Percentiles rank a stretch among this genome's conserved stretches.
Conservation (phyloP, 495 filamentous ascomycete species). For the Xanthoparmelia taractica region DNA sequence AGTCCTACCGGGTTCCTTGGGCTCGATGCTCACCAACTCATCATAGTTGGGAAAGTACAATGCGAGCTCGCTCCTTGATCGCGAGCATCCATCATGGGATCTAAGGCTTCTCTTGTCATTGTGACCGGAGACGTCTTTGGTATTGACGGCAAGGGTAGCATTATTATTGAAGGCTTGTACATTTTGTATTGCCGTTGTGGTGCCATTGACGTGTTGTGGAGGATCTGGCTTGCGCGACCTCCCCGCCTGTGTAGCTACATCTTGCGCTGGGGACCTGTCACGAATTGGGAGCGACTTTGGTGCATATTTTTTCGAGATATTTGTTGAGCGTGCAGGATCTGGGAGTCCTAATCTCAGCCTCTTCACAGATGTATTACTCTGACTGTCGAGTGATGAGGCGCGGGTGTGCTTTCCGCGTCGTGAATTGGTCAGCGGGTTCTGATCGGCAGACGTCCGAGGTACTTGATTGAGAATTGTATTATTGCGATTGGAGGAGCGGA, state of each 20-base stretch:
- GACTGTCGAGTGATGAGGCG: slow-evolving; percentile 11
- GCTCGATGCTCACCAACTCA: slow-evolving; percentile 75
- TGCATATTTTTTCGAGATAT: background rate
- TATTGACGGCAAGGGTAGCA: slow-evolving; percentile 1
- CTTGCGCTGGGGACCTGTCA: slow-evolving; percentile 15
- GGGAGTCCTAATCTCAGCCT: slow-evolving; percentile 15
- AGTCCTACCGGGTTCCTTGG: slow-evolving; percentile 62
- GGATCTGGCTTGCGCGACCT: slow-evolving; percentile 20
- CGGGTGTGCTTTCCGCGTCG: slow-evolving; percentile 23
- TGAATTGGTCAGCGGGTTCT: slow-evolving; percentile 19
- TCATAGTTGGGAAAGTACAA: slow-evolving; percentile 88
- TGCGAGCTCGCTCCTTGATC: slow-evolving; percentile 81
- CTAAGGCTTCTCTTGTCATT: slow-evolving; percentile 42
- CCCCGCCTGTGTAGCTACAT: slow-evolving; percentile 18
- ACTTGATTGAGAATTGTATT: slow-evolving; percentile 19
- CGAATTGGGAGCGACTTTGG: slow-evolving; percentile 17
- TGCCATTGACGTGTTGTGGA: slow-evolving; percentile 11
- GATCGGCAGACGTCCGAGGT: slow-evolving; percentile 23
- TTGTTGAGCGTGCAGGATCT: slow-evolving; percentile 9
- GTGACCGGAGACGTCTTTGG: slow-evolving; percentile 9
- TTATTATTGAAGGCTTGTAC: slow-evolving; percentile 10
- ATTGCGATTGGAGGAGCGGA: slow-evolving; percentile 24
- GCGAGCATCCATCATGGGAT: slow-evolving; percentile 43
- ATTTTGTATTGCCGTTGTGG: slow-evolving; percentile 1
- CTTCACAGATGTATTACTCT: slow-evolving; percentile 18